Base-by-base conservation (phyloP, 2,329 filamentous ascomycete species). In the Juglanconis oblonga region DNA sequence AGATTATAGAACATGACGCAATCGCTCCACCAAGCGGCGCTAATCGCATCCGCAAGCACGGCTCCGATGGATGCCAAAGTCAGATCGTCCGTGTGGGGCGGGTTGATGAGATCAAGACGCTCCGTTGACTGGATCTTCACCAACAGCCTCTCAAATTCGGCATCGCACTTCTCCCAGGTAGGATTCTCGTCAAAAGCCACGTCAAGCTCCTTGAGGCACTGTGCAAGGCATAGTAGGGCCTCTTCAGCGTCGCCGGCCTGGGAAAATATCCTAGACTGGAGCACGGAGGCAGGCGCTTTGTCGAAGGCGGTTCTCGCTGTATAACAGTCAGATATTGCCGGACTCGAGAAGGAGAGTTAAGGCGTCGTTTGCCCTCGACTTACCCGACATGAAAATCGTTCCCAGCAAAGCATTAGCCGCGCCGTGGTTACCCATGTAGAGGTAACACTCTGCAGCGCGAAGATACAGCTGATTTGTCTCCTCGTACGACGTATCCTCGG, bases 381-480 rank as follows among this genome's bases (percentile, higher is more conserved):
- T 57, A 57, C 55, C 91, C 67, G 90, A 83, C 36, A 76, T 72
- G 66, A 95, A 90, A 5, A 96, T 85, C 3, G 83, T 84, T 29
- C 84, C 75, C 11, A 97, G 81, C n/a, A 94, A 76, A 33, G 80
- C 77, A 47, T 87, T 82, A 29, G 91, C 90, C 55, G 88, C 82
- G 1, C 82, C 77, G 61, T 88, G 85, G 64, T 92, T 85, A 4
- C 87, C 87, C 78, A 93, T 88, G 68, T 90, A 63, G 68, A 92
- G 86, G 66, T 91, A 88, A 70, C 91, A 92, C 71, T 97, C 92
- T 3, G 92, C 90, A 4, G 91, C 86, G 56, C 90, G 86, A 4
- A 92, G 86, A 71, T 91, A 87, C 2, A 96, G 79, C 63, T 88
- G 87, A 63, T 96, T 80, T 0, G 92, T 96, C 75, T 98, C 94